Evolutionary conservation across 768 basidiomycete species (phyloP).

Genomic region (Rhodotorula babjevae): DNA sequence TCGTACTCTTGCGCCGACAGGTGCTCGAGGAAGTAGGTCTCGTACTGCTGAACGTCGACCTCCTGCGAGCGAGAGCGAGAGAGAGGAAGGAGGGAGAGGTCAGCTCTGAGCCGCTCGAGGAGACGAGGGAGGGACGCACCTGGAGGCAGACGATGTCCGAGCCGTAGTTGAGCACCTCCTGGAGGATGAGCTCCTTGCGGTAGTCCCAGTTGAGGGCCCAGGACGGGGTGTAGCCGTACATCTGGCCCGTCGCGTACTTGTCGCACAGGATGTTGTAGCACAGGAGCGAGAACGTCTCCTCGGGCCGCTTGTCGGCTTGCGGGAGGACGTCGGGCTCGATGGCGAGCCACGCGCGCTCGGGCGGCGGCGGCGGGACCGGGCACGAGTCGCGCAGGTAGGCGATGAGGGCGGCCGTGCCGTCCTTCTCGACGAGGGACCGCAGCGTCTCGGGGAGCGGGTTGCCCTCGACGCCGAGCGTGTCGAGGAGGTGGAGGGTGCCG

Average conservation of each 20-base stretch:
- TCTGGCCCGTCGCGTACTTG: slow-evolving; percentile 73
- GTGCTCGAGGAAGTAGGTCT: slow-evolving; percentile 77
- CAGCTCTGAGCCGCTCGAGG: neutral
- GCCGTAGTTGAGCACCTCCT: slow-evolving; percentile 72
- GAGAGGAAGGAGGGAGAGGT: neutral
- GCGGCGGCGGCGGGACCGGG: slow-evolving; percentile 72
- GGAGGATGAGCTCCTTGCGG: slow-evolving; percentile 77
- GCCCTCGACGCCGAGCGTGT: slow-evolving; percentile 92
- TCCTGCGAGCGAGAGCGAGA: slow-evolving; percentile 51
- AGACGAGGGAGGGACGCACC: neutral
- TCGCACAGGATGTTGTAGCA: slow-evolving; percentile 95
- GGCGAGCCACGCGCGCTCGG: slow-evolving; percentile 65
- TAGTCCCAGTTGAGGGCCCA: slow-evolving; percentile 98
- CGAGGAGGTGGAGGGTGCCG: slow-evolving; percentile 84
- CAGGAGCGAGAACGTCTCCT: slow-evolving; percentile 73
- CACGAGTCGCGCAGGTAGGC: slow-evolving; percentile 89
- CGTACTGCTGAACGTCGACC: slow-evolving; percentile 84
- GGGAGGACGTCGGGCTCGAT: slow-evolving; percentile 45
- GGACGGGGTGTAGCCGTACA: slow-evolving; percentile 93
- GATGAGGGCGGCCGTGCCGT: slow-evolving; percentile 85
- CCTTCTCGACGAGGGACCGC: slow-evolving; percentile 80
- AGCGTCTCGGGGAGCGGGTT: slow-evolving; percentile 79
- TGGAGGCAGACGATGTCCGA: slow-evolving; percentile 91
- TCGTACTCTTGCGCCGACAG: slow-evolving; percentile 75
- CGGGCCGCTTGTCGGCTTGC: slow-evolving; percentile 54